A percentile compares a stretch with the other conserved stretches of the same genome.
Conservation (phyloP, 1,284 basidiomycete species). For the Cryptococcus deneoformans region DNA sequence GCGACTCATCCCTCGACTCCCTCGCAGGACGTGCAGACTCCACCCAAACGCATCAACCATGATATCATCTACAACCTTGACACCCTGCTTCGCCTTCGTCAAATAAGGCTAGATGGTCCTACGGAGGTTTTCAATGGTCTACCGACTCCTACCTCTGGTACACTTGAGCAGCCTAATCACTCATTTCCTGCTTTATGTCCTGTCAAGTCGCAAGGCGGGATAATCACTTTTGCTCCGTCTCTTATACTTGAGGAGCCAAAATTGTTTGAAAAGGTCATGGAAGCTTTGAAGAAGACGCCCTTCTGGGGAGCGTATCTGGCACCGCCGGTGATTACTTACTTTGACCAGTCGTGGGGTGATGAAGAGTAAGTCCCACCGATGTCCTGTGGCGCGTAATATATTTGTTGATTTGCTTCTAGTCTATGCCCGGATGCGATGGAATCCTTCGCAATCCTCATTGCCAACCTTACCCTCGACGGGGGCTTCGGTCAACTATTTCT, state of each 20-base stretch:
- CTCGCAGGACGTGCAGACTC: not conserved
- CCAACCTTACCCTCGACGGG: constrained; percentile 26
- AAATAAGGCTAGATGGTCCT: not conserved
- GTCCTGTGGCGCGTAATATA: not conserved
- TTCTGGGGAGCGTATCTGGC: constrained; percentile 37
- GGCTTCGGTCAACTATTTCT: constrained; percentile 11
- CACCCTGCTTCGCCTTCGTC: no score
- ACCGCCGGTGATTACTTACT: constrained; percentile 30
- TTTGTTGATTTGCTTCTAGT: constrained; percentile 7
- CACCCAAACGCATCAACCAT: not conserved
- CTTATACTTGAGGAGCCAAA: constrained; percentile 15
- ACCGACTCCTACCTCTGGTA: not conserved
- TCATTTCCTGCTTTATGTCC: not conserved
- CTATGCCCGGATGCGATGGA: constrained; percentile 25
- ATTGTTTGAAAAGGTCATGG: constrained; percentile 26
- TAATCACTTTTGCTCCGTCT: not conserved
- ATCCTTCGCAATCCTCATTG: constrained; percentile 20
- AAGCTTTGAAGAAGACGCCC: constrained; percentile 13
- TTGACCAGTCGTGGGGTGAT: constrained; percentile 17
- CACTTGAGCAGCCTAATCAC: not conserved
- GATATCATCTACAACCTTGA: not conserved
- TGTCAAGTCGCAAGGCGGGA: not conserved
- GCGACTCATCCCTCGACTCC: not conserved
- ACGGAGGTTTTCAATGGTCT: not conserved
- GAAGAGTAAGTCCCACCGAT: constrained; percentile 8